Conservation (phyloP, 768 basidiomycete genomes). For the Dioszegia hungarica region DNA sequence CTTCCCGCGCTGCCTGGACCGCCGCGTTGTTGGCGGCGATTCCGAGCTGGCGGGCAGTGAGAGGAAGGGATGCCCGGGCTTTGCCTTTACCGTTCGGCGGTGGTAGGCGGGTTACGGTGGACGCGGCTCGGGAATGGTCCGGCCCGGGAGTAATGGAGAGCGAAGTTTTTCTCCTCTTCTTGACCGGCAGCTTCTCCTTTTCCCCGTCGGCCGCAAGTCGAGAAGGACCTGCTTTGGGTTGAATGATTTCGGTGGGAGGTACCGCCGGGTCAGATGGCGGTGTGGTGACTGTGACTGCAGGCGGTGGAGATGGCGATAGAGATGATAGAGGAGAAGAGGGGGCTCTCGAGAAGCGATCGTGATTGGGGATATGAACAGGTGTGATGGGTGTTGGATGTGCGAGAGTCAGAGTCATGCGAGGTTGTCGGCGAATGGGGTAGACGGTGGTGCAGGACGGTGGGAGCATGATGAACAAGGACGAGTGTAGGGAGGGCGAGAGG, state of each 20-base stretch:
- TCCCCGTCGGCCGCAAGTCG: neutral
- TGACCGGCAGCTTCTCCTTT: neutral
- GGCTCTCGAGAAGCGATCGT: neutral
- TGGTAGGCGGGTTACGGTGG: neutral
- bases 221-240: too few species aligned
- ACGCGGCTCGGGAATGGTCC: neutral
- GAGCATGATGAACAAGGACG: too few species aligned
- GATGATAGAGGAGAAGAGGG: neutral
- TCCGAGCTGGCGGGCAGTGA: neutral
- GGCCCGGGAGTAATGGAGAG: slow-evolving; percentile 8
- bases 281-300: neutral
- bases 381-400: too few species aligned
- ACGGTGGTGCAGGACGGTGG: too few species aligned
- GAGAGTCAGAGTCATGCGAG: too few species aligned
- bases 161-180: slow-evolving; percentile 9
- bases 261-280: neutral
- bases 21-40: neutral
- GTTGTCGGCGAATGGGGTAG: too few species aligned
- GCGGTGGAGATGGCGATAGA: neutral
- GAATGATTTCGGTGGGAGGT: neutral
- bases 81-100: neutral
- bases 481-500: too few species aligned
- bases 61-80: neutral
- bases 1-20: neutral
- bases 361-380: too few species aligned